Evolutionary conservation across 2,329 filamentous ascomycete genomes (phyloP).

Genomic region (Cercospora brassicicola): DNA sequence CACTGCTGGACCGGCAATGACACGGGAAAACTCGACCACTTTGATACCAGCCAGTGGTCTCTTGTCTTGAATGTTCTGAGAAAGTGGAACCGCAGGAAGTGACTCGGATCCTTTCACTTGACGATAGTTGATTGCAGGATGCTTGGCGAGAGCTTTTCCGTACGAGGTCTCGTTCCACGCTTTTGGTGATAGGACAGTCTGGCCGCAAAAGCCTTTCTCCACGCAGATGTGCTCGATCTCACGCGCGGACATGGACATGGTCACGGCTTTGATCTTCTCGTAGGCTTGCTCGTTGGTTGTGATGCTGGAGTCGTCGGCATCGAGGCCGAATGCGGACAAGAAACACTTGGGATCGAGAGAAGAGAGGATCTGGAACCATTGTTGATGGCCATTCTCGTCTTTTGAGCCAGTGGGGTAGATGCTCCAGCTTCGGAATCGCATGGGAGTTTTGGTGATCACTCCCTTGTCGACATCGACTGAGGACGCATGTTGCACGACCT

Average conservation of each 20-base stretch:
- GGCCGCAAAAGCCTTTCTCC: conserved; percentile 36
- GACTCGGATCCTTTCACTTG: conserved; percentile 13
- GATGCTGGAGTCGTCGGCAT: conserved; percentile 35
- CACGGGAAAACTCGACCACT: conserved; percentile 33
- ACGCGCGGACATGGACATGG: conserved; percentile 41
- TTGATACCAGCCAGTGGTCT: conserved; percentile 43
- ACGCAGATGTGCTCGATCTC: conserved; percentile 49
- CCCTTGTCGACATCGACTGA: conserved; percentile 31
- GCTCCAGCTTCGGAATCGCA: conserved; percentile 45
- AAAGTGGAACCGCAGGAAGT: conserved; percentile 17
- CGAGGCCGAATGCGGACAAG: conserved; percentile 50
- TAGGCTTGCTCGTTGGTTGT: conserved; percentile 39
- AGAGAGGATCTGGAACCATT: conserved; percentile 55
- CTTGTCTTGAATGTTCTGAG: conserved; percentile 19
- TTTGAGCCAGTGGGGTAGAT: conserved; percentile 53
- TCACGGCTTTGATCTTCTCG: conserved; percentile 37
- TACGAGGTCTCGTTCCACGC: conserved; percentile 49
- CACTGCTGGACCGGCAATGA: conserved; percentile 35
- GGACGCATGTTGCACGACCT: conserved; percentile 32
- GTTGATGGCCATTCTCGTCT: conserved; percentile 30
- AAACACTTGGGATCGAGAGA: conserved; percentile 49
- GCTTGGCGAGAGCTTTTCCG: conserved; percentile 45
- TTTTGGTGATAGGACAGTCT: conserved; percentile 39
- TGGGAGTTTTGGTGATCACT: conserved; percentile 45
- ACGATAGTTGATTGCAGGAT: conserved; percentile 44